Evolutionary conservation across 192 early-diverging fungal genomes (phyloP), one percentile per base, ranked within the genome.

Genomic region (Entomortierella lignicola): DNA sequence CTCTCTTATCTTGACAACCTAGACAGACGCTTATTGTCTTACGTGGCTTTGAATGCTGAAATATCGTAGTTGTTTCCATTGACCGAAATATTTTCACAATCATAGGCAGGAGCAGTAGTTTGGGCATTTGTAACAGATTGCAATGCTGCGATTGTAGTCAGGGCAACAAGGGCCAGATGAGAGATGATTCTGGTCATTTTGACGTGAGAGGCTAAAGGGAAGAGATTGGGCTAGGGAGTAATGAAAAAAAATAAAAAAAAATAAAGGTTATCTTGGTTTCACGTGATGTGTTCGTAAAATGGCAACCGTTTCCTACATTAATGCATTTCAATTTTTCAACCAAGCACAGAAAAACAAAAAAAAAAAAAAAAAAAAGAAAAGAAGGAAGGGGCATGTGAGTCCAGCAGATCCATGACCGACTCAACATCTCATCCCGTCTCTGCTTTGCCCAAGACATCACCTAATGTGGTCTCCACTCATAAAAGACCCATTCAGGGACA

Each of bases 21-120:
- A 21, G 39, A n/a, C 5, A 29, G 21, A n/a, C n/a, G n/a, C n/a
- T n/a, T n/a, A n/a, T n/a, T 39, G 37, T 27, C 63, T 53, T 74
- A 71, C 69, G 44, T 62, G 20, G 58, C 20, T 47, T 74, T 74
- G 51, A 74, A 61, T 13, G 64, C 72, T 2, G 72, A 74, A 39
- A 74, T 74, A 58, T 74, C 30, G 32, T 74, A 74, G 13, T 31
- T 15, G 32, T 55, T 48, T 13, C 72, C 63, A 1, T 60, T 51
- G 50, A 74, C 32, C 10, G 37, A 20, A 51, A 74, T 55, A 4
- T 66, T 66, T 55, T 32, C 63, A 34, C 64, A 74, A 55, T 66
- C 64, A 32, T 41, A 74, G 48, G 61, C 17, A 4, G 44, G 2
- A 15, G 5, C 44, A 47, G 15, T 15, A 47, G 15, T 15, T 20